These are phyloP conservation scores for Zangia roseola DNA, from an alignment of 768 basidiomycete genomes.

Conservation along the genomic window DNA sequence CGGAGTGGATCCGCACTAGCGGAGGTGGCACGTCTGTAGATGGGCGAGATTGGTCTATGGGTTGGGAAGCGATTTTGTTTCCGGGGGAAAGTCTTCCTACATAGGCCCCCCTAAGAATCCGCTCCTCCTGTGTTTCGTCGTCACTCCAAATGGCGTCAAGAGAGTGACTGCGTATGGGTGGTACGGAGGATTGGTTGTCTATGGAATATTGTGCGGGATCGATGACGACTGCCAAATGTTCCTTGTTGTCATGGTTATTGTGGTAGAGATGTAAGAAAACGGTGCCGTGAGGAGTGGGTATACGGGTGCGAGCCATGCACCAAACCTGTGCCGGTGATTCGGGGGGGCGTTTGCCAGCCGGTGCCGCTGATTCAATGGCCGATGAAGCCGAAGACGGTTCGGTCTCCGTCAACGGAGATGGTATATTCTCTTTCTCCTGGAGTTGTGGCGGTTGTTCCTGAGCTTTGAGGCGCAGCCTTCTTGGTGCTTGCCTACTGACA, in stretches of 20 bases:
- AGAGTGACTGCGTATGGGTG: conserved; percentile 75
- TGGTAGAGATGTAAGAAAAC: conserved; percentile 94
- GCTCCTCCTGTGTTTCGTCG: conserved; percentile 88
- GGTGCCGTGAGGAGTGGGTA: conserved; percentile 94
- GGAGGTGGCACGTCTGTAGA: conserved; percentile 57
- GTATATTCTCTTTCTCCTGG: conserved; percentile 51
- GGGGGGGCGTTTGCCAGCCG: background rate
- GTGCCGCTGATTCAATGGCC: conserved; percentile 21
- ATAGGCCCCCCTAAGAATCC: conserved; percentile 92
- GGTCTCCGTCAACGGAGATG: conserved; percentile 37
- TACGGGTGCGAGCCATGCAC: conserved; percentile 96
- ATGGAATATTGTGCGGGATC: conserved; percentile 82
- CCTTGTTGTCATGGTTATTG: conserved; percentile 88
- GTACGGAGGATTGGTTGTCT: conserved; percentile 34
- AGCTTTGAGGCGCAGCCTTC: conserved; percentile 52
- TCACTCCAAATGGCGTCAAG: conserved; percentile 85
- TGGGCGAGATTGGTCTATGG: conserved; percentile 18
- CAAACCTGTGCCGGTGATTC: conserved; percentile 55
- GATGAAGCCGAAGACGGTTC: conserved; percentile 33
- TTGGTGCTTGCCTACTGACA: conserved; percentile 74
- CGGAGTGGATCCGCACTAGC: conserved; percentile 93
- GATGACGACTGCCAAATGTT: conserved; percentile 93
- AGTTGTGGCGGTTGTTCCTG: conserved; percentile 30
- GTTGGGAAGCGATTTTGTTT: conserved; percentile 44
- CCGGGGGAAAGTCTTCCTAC: conserved; percentile 74